Evolutionary conservation across 352 stramenopile species (phyloP).

Genomic region (Phytophthora foliorum): DNA sequence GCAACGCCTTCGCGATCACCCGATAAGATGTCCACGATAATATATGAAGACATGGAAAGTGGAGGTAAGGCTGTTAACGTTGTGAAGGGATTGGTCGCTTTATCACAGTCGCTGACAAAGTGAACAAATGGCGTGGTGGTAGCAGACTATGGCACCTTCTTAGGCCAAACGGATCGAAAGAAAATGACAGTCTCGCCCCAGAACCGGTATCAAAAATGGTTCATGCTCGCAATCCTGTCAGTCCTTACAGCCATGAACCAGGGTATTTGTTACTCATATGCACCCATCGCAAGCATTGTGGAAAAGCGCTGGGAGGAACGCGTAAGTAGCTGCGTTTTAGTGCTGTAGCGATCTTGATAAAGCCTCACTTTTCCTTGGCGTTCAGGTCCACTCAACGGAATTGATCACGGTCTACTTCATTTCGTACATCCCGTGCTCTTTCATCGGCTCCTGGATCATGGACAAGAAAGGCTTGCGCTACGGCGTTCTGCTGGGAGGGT

Average conservation of each 20-base stretch:
- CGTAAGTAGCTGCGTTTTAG: conserved; percentile 27
- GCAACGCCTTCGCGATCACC: neutral
- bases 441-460: conserved; percentile 85
- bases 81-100: no score
- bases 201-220: conserved; percentile 30
- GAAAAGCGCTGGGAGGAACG: conserved; percentile 66
- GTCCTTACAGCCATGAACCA: conserved; percentile 75
- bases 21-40: conserved; percentile 21
- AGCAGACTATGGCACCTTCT: conserved; percentile 35
- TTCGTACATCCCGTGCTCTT: conserved; percentile 84
- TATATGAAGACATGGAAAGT: conserved; percentile 40
- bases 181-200: neutral
- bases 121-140: neutral
- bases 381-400: conserved; percentile 72
- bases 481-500: conserved; percentile 65
- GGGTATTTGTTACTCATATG: conserved; percentile 84
- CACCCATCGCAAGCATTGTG: conserved; percentile 71
- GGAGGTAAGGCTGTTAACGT: conserved; percentile 14
- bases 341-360: neutral
- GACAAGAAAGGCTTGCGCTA: conserved; percentile 78
- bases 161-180: conserved; percentile 25
- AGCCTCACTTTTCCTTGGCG: neutral
- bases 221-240: conserved; percentile 79
- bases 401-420: conserved; percentile 86
- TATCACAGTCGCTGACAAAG: neutral